Conservation (phyloP, 1,284 basidiomycete species). For the Boletus semigastroideus region DNA sequence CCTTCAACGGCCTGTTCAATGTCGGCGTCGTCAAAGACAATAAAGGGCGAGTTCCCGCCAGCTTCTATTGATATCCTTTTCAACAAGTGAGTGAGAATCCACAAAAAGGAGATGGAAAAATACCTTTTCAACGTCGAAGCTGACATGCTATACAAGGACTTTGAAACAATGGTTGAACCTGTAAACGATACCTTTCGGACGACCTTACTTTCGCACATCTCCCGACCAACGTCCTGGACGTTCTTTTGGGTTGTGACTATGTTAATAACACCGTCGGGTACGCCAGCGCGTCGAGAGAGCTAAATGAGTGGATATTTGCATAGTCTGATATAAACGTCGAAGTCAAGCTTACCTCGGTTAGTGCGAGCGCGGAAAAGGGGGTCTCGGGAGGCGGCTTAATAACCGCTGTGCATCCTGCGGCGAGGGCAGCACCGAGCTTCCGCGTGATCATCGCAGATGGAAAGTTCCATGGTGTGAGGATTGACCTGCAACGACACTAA, state of each 20-base stretch:
- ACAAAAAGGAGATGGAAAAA: slow-evolving; percentile 2
- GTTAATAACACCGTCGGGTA: slow-evolving; percentile 96
- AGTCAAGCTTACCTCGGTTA: slow-evolving; percentile 64
- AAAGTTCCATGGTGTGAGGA: slow-evolving; percentile 89
- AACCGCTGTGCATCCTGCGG: slow-evolving; percentile 94
- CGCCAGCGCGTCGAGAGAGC: slow-evolving; percentile 84
- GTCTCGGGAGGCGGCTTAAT: slow-evolving; percentile 97
- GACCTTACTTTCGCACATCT: slow-evolving; percentile 72
- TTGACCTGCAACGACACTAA: slow-evolving; percentile 49
- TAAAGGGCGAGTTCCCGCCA: slow-evolving; percentile 91
- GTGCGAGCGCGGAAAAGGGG: slow-evolving; percentile 89
- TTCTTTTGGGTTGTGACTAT: slow-evolving; percentile 87
- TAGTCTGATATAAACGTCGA: not conserved
- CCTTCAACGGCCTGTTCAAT: slow-evolving; percentile 91
- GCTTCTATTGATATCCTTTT: slow-evolving; percentile 80
- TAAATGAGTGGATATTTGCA: slow-evolving; percentile 26
- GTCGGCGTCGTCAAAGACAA: slow-evolving; percentile 96
- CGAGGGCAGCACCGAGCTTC: slow-evolving; percentile 86
- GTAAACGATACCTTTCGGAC: slow-evolving; percentile 95
- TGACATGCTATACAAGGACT: slow-evolving; percentile 83
- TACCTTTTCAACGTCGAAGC: slow-evolving; percentile 91
- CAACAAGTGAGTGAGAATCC: slow-evolving; percentile 2
- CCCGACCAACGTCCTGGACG: slow-evolving; percentile 78
- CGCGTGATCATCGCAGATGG: slow-evolving; percentile 94
- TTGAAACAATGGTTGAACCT: slow-evolving; percentile 90